Percentiles rank a stretch among this genome's conserved stretches.
phyloP scores from a whole-genome alignment of 2,329 filamentous ascomycete species.

The Colletotrichum coccodes region DNA sequence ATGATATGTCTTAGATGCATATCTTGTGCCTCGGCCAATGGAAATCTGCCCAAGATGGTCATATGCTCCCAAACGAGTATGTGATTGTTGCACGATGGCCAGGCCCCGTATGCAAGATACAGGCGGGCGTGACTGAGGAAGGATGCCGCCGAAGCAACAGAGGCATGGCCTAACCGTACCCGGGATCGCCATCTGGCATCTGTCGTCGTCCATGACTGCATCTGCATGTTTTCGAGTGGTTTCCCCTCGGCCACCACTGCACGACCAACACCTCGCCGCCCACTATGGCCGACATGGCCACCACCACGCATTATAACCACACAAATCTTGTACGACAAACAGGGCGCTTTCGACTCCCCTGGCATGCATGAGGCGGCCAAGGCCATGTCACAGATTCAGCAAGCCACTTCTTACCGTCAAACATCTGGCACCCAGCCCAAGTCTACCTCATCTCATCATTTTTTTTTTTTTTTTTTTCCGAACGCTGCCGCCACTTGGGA shows the following conservation, averaged over 20 bases:
- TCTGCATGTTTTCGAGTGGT: not conserved
- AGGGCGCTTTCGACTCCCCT: not conserved
- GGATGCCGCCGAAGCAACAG: not conserved
- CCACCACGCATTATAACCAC: not conserved
- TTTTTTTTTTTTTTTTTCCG: not conserved
- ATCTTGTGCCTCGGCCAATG: too few species aligned
- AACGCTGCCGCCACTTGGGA: not conserved
- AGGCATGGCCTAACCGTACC: not conserved
- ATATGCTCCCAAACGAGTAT: not conserved
- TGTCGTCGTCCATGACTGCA: not conserved
- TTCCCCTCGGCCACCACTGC: not conserved
- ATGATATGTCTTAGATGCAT: too few species aligned
- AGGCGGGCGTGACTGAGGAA: not conserved
- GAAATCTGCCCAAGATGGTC: too few species aligned
- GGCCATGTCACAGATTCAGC: constrained; percentile 17
- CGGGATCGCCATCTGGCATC: constrained; percentile 4
- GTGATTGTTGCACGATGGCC: not conserved
- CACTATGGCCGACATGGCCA: not conserved
- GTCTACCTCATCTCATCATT: constrained; percentile 1
- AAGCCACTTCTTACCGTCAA: constrained; percentile 19
- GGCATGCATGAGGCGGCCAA: not conserved
- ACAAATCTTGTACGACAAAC: not conserved
- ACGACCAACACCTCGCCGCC: not conserved
- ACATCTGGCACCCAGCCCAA: not conserved
- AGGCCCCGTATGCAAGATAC: not conserved